Evolutionary conservation across 192 early-diverging fungal genomes (phyloP).

Genomic region (Phlyctochytrium planicorne): DNA sequence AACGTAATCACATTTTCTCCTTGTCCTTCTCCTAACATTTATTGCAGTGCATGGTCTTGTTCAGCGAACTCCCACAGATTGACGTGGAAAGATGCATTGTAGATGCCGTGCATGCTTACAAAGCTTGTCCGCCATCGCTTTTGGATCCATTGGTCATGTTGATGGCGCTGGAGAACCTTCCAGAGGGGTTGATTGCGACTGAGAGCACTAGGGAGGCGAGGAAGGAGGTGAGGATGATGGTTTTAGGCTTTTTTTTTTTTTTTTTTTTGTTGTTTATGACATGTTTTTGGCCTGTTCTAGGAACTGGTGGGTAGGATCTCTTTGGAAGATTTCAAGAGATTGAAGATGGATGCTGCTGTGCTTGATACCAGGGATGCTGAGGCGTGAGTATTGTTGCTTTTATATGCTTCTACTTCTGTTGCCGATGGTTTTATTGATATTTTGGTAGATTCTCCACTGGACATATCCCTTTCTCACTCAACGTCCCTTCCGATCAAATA

Average conservation of each 20-base stretch:
- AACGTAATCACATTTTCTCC: conserved; percentile 51
- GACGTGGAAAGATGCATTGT: conserved; percentile 71
- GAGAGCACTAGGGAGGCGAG: background rate
- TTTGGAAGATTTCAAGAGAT: background rate
- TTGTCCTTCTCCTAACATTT: conserved; percentile 29
- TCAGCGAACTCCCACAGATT: conserved; percentile 62
- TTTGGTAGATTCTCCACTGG: background rate
- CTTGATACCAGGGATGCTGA: background rate
- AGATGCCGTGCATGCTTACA: conserved; percentile 59
- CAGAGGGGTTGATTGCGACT: background rate
- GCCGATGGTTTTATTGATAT: background rate
- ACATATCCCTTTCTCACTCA: background rate
- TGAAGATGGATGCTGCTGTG: background rate
- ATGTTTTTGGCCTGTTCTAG: no score
- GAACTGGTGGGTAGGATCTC: background rate
- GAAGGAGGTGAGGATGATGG: no score
- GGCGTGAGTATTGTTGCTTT: background rate
- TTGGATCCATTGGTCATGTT: background rate
- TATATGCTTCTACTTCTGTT: no score
- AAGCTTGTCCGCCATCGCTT: conserved; percentile 69
- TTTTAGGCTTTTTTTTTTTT: no score
- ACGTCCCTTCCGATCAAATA: conserved; percentile 14
- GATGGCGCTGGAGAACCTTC: background rate
- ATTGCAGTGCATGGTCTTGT: conserved; percentile 40
- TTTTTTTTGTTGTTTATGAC: no score